Percentiles rank a stretch among this genome's conserved stretches.
phyloP scores from a whole-genome alignment of 208 protist species.

The Trypanosomatidae sp. region DNA sequence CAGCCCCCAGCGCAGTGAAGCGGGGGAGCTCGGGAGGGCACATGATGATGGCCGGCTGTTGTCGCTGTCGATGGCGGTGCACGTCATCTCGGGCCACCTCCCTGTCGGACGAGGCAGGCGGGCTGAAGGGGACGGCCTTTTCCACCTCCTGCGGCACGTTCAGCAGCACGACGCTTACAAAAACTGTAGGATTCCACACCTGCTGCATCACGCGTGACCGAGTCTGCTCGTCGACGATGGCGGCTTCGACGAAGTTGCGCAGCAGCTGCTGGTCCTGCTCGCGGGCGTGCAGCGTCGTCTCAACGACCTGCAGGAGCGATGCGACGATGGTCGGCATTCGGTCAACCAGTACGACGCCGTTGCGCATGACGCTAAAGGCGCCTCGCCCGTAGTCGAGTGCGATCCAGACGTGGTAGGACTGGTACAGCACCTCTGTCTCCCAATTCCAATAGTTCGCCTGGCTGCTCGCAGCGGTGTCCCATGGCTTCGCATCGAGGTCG shows the following conservation, averaged over 20 bases:
- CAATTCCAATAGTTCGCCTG: conserved; percentile 70
- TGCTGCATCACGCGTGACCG: conserved; percentile 44
- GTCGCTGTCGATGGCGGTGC: not conserved
- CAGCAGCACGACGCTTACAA: conserved; percentile 71
- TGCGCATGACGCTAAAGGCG: conserved; percentile 70
- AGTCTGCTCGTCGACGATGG: conserved; percentile 37
- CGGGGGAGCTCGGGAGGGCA: conserved; percentile 41
- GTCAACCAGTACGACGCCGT: conserved; percentile 74
- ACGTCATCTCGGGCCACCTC: not conserved
- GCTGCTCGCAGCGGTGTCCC: conserved; percentile 52
- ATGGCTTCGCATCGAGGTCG: conserved; percentile 54
- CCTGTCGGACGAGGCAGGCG: not conserved
- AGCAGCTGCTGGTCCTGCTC: conserved; percentile 47
- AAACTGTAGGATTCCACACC: conserved; percentile 70
- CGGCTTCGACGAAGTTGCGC: conserved; percentile 41
- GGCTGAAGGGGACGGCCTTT: conserved; percentile 16
- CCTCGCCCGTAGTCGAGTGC: conserved; percentile 74
- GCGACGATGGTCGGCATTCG: conserved; percentile 63
- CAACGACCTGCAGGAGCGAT: conserved; percentile 62
- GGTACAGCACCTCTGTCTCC: conserved; percentile 83
- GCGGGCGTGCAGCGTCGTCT: conserved; percentile 62
- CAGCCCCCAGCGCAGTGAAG: conserved; percentile 36
- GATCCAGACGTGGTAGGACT: conserved; percentile 77
- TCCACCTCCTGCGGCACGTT: conserved; percentile 58
- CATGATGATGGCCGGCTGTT: conserved; percentile 24